These are phyloP conservation scores for Nigrospora oryzae DNA, from an alignment of 2,329 filamentous ascomycete species.

Conservation along the genomic window DNA sequence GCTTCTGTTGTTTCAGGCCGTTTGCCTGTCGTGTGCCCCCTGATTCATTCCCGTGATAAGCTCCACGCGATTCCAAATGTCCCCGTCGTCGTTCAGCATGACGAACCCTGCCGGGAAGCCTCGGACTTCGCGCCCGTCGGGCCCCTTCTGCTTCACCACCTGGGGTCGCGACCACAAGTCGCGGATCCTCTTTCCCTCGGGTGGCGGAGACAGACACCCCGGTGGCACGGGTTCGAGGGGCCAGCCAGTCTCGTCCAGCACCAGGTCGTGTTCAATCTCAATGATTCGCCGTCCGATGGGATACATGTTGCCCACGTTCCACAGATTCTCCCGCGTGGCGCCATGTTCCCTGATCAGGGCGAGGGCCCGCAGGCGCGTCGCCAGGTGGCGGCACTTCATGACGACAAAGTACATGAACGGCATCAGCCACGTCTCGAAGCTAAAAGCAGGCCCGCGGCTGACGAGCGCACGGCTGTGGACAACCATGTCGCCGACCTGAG, in stretches of 20 bases:
- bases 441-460: constrained; percentile 14
- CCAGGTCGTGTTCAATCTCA: constrained; percentile 28
- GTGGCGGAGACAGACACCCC: constrained; percentile 10
- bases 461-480: neutral
- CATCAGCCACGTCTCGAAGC: constrained; percentile 30
- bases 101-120: neutral
- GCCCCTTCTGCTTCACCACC: neutral
- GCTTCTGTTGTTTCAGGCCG: no score
- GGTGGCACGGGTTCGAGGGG: constrained; percentile 8
- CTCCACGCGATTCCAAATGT: neutral
- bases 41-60: neutral
- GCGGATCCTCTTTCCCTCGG: constrained; percentile 16
- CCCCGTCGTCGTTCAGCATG: neutral
- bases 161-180: constrained; percentile 11
- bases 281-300: constrained; percentile 21
- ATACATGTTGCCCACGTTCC: constrained; percentile 24
- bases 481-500: constrained; percentile 5
- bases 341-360: constrained; percentile 20
- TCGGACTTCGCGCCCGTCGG: neutral
- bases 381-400: constrained; percentile 28
- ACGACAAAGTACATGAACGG: constrained; percentile 27
- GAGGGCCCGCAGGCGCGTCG: constrained; percentile 23
- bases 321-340: constrained; percentile 23
- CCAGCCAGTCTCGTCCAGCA: constrained; percentile 12
- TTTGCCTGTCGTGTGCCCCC: no score